These are phyloP conservation scores for Macrotyloma uniflorum DNA, from an alignment of 306 rosid species.

Conservation along the genomic window DNA sequence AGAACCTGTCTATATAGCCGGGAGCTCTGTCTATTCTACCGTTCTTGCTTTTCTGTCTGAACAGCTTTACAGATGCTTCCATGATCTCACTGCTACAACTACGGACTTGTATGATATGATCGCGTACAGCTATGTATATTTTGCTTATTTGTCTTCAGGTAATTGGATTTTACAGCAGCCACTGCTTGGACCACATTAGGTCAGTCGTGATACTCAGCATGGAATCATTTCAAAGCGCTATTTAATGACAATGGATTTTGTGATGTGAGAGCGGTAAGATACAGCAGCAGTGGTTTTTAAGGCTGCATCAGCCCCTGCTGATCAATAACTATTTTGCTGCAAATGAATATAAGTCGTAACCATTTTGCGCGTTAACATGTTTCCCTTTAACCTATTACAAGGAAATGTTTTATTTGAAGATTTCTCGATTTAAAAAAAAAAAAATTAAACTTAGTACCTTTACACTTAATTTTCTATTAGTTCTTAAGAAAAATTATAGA, in stretches of 20 bases:
- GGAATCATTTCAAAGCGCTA: neutral
- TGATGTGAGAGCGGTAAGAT: neutral
- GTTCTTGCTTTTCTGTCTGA: conserved; percentile 11
- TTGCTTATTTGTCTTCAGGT: neutral
- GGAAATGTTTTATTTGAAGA: neutral
- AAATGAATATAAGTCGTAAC: neutral
- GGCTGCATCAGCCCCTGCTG: neutral
- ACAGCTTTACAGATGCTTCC: neutral
- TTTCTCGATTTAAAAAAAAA: neutral
- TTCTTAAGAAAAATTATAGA: neutral
- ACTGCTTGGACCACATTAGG: neutral
- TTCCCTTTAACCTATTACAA: neutral
- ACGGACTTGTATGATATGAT: neutral
- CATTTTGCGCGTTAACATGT: neutral
- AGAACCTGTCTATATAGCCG: conserved; percentile 38
- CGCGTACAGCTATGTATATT: neutral
- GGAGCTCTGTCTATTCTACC: conserved; percentile 4
- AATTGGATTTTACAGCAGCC: neutral
- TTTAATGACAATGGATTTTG: neutral
- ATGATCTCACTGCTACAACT: conserved; percentile 13
- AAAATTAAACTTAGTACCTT: neutral
- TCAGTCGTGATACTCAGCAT: neutral
- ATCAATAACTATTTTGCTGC: neutral
- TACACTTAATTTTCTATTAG: neutral
- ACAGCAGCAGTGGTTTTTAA: conserved; percentile 6